phyloP scores from a whole-genome alignment of 805 yeast genomes.

The Yarrowia yakushimensis region DNA sequence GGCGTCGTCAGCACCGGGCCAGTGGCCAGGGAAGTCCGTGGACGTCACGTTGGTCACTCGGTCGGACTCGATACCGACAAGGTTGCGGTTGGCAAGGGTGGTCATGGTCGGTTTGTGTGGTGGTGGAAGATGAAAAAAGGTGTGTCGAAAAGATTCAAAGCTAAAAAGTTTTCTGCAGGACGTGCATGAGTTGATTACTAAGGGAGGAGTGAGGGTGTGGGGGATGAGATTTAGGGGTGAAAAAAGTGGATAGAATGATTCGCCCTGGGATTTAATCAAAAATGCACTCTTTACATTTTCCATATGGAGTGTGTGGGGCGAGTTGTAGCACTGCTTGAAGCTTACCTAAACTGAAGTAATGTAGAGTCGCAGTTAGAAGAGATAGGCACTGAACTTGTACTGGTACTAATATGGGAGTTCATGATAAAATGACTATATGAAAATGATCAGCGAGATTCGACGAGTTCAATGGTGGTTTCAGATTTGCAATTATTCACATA shows the following conservation, averaged over 20 bases:
- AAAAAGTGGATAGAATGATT: background rate
- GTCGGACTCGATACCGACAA: constrained; percentile 84
- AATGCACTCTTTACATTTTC: background rate
- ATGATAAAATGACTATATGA: too few relatives aligned
- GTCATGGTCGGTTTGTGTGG: background rate
- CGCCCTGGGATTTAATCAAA: background rate
- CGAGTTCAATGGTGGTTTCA: too few relatives aligned
- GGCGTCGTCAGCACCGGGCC: constrained; percentile 56
- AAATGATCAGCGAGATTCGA: too few relatives aligned
- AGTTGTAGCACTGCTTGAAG: too few relatives aligned
- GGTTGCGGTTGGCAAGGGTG: constrained; percentile 39
- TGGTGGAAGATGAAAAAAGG: background rate
- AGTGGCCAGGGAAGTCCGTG: constrained; percentile 90
- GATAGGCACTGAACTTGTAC: too few relatives aligned
- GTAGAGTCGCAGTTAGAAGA: too few relatives aligned
- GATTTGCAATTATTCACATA: too few relatives aligned
- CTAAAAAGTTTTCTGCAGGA: constrained; percentile 19
- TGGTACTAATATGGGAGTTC: too few relatives aligned
- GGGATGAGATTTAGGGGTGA: background rate
- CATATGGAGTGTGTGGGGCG: too few relatives aligned
- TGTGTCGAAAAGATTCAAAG: background rate
- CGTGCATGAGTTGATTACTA: background rate
- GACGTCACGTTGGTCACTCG: constrained; percentile 82
- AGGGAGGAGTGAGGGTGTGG: background rate
- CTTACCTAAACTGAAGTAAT: too few relatives aligned